A percentile compares a stretch with the other conserved stretches of the same genome.
Conservation (phyloP, 768 basidiomycete genomes). For the Panaeolus cyanescens region DNA sequence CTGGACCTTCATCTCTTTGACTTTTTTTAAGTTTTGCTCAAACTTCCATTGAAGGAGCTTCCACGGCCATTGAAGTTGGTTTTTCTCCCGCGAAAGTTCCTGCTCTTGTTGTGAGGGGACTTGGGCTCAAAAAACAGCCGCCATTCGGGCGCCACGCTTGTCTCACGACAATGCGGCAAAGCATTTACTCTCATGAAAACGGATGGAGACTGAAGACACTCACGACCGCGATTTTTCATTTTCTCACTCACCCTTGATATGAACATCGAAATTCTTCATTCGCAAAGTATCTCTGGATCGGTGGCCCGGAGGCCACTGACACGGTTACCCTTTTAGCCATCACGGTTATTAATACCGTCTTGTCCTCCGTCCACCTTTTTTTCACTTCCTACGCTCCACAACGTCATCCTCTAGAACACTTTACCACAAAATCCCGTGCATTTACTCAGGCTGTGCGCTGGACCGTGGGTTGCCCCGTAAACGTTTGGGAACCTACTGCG, state of each 20-base stretch:
- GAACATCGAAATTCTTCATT: not conserved
- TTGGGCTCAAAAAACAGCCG: not conserved
- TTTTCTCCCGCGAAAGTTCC: not conserved
- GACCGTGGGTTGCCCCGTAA: not conserved
- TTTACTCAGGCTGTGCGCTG: not conserved
- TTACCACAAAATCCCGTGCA: not conserved
- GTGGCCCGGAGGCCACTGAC: not conserved
- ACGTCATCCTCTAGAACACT: not conserved
- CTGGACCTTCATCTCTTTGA: not conserved
- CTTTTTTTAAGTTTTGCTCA: not conserved
- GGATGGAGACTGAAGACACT: not conserved
- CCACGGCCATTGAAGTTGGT: not conserved
- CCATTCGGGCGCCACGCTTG: not conserved
- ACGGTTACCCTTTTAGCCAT: not conserved
- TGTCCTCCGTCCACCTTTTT: not conserved
- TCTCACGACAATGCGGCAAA: not conserved
- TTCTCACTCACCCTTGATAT: not conserved
- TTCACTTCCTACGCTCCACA: not conserved
- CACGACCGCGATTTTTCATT: not conserved
- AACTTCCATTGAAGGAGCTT: not conserved
- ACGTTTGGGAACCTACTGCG: not conserved
- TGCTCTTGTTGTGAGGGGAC: not conserved
- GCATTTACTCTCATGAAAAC: not conserved
- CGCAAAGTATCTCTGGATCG: not conserved
- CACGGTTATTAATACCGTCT: slow-evolving; percentile 1